These are phyloP conservation scores for Tulasnella sp. DNA, from an alignment of 768 basidiomycete genomes.

Conservation along the genomic window DNA sequence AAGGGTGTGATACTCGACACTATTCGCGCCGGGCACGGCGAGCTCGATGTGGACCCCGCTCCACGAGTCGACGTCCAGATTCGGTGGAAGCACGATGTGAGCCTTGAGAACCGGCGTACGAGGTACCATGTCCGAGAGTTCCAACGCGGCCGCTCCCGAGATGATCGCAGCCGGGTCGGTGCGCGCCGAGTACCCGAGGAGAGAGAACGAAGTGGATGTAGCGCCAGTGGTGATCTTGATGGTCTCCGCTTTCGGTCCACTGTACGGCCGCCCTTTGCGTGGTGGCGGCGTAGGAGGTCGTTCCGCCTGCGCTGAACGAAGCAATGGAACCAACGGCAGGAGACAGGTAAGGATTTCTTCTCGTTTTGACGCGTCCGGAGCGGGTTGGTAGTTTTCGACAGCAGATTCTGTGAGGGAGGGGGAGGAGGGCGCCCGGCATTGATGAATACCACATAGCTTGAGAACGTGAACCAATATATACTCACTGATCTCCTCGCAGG, in stretches of 20 bases:
- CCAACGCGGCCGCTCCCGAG: neutral
- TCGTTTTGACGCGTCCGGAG: neutral
- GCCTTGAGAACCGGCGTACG: slow-evolving; percentile 10
- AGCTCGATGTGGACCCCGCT: slow-evolving; percentile 13
- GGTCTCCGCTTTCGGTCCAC: neutral
- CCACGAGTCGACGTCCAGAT: neutral
- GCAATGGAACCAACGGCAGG: neutral
- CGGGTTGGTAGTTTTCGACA: neutral
- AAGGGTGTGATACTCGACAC: slow-evolving; percentile 18
- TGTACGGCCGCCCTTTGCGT: slow-evolving; percentile 8
- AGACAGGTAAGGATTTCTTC: neutral
- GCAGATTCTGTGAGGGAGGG: neutral
- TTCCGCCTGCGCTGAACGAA: neutral
- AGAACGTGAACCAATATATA: neutral
- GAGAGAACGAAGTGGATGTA: neutral
- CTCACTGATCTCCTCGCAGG: slow-evolving; percentile 17
- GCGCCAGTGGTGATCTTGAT: neutral
- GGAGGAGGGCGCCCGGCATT: too few species aligned
- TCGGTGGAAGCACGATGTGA: slow-evolving; percentile 6
- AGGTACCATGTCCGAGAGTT: neutral
- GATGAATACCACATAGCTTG: neutral
- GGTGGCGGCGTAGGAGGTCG: neutral
- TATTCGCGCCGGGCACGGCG: slow-evolving; percentile 13
- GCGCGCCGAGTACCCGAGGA: neutral
- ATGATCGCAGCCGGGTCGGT: neutral